Percentiles rank a stretch among this genome's conserved stretches.
These are phyloP conservation scores for Lichtheimia corymbifera DNA, from an alignment of 371 early-diverging fungal species.

Conservation along the genomic window DNA sequence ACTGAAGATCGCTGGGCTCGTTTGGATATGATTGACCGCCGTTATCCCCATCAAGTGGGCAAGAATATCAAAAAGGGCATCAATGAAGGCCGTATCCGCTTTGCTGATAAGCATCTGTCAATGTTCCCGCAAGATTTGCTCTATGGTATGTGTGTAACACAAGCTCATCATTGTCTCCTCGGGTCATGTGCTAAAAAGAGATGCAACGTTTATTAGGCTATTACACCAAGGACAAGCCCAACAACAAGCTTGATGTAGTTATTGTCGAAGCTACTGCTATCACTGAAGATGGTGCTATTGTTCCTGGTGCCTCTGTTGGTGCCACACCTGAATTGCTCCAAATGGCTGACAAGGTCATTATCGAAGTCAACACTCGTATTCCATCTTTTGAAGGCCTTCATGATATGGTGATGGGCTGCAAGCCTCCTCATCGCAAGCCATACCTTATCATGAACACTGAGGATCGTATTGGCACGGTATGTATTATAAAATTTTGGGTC, in stretches of 20 bases:
- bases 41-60: constrained; percentile 58
- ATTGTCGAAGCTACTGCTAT: constrained; percentile 58
- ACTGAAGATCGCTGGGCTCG: constrained; percentile 52
- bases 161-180: constrained; percentile 1
- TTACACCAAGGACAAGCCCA: constrained; percentile 49
- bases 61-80: constrained; percentile 54
- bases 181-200: not conserved
- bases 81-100: constrained; percentile 51
- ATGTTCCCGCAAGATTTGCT: constrained; percentile 56
- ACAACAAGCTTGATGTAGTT: constrained; percentile 48
- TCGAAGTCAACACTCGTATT: constrained; percentile 56
- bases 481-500: too few relatives aligned
- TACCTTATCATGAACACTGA: constrained; percentile 49
- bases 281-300: constrained; percentile 53
- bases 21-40: constrained; percentile 54
- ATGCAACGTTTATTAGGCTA: constrained; percentile 21
- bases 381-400: constrained; percentile 58
- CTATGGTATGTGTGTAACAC: constrained; percentile 34
- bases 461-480: constrained; percentile 52
- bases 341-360: constrained; percentile 53
- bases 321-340: constrained; percentile 55
- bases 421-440: constrained; percentile 50
- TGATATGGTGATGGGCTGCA: constrained; percentile 40
- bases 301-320: constrained; percentile 57
- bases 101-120: constrained; percentile 60